Evolutionary conservation across 1,284 basidiomycete species (phyloP).

Genomic region (Marasmius oreades): DNA sequence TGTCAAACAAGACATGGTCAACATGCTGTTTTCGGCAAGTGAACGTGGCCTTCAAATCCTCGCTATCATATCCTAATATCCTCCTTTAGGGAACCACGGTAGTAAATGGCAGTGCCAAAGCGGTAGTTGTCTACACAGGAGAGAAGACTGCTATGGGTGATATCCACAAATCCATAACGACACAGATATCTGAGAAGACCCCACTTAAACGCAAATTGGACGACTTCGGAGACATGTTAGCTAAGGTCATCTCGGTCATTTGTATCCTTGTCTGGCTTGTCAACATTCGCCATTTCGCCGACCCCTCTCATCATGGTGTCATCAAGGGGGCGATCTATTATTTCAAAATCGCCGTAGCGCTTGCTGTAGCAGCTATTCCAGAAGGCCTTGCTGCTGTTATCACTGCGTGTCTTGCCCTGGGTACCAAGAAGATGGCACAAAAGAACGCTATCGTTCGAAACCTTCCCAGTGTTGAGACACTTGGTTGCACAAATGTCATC

Average conservation of each 20-base stretch:
- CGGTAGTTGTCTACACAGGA: conserved; percentile 86
- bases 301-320: conserved; percentile 85
- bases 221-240: conserved; percentile 93
- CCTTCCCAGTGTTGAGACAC: conserved; percentile 93
- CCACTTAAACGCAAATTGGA: conserved; percentile 94
- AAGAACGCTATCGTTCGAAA: conserved; percentile 96
- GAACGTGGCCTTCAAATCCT: conserved; percentile 23
- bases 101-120: conserved; percentile 84
- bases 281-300: conserved; percentile 91
- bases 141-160: conserved; percentile 87
- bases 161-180: conserved; percentile 90
- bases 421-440: conserved; percentile 97
- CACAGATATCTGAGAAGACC: conserved; percentile 90
- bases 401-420: conserved; percentile 93
- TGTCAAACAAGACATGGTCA: conserved; percentile 95
- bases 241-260: conserved; percentile 94
- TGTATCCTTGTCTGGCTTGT: conserved; percentile 95
- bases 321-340: conserved; percentile 95
- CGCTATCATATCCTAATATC: not conserved
- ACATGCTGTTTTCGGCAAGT: conserved; percentile 84
- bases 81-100: conserved; percentile 80
- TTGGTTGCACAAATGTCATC: conserved; percentile 95
- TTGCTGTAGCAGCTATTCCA: conserved; percentile 95
- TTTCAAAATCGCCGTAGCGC: conserved; percentile 96
- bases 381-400: conserved; percentile 95